Base-by-base conservation (phyloP, 331 rosid genomes). In the Arachis monticola region DNA sequence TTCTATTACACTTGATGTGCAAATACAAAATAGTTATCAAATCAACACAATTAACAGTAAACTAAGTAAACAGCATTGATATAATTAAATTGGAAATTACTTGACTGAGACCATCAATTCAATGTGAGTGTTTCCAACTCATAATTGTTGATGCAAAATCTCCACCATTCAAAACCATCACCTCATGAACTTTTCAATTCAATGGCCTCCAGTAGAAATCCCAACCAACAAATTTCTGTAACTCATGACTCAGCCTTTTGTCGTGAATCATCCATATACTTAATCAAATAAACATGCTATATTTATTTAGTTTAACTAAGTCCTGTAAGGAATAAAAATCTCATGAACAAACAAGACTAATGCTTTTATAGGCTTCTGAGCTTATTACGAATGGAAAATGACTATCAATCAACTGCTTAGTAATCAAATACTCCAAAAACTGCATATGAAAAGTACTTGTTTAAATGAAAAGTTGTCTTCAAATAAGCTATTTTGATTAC, bases 221-320 rank as follows among this genome's bases (percentile, higher is more conserved):
- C 75, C 70, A 68, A 38, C 64, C 73, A 60, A 17, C 69, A 75
- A 67, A 57, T 42, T 70, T 38, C 69, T 27, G 22, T 4, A 35
- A 35, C 64, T 59, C 57, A 42, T 70, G 83, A 40, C 48, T 75
- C 65, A 79, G 44, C 52, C 40, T 50, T 72, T 7, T 48, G 69
- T 67, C 75, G 72, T 47, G 73, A 67, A 77, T 71, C 77, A 61
- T 71, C 80, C 70, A 55, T 32, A 55, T 79, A 69, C 83, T 82
- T 79, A 66, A 35, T 6, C 66, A 76, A 61, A 76, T 2, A 60
- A 76, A 71, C n/a, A 60, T 44, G 48, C 7, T 42, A 67, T 31
- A 22, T 30, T 75, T 44, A 55, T 52, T 67, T 6, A 73, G 38
- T 2, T 32, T 32, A 1, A 32, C 38, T 32, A 79, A 76, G 77